phyloP scores from a whole-genome alignment of 768 basidiomycete genomes.

The Calocera cornea region DNA sequence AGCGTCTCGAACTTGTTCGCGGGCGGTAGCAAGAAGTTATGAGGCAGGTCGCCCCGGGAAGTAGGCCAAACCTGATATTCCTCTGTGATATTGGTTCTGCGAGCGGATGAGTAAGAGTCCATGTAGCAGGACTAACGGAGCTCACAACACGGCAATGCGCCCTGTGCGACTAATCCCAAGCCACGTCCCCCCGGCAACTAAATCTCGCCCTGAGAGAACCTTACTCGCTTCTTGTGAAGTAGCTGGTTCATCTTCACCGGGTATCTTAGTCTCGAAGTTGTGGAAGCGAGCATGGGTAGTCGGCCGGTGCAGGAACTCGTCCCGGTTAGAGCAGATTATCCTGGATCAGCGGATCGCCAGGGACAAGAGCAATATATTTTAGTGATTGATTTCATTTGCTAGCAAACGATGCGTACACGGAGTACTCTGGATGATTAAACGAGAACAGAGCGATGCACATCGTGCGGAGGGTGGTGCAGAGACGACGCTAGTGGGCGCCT shows the following conservation, averaged over 20 bases:
- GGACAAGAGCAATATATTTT: conserved; percentile 8
- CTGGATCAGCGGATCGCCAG: conserved; percentile 25
- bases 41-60: conserved; percentile 56
- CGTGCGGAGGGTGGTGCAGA: not conserved
- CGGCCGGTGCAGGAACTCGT: conserved; percentile 56
- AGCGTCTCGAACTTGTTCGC: conserved; percentile 19
- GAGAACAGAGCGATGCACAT: conserved; percentile 78
- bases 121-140: conserved; percentile 7
- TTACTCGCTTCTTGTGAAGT: conserved; percentile 13
- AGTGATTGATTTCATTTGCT: conserved; percentile 1
- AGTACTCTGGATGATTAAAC: conserved; percentile 60
- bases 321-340: conserved; percentile 62
- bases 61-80: conserved; percentile 33
- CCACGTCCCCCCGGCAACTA: conserved; percentile 68
- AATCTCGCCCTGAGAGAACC: conserved; percentile 64
- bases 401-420: conserved; percentile 42
- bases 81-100: conserved; percentile 79
- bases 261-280: conserved; percentile 33
- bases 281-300: conserved; percentile 56
- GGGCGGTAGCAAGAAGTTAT: conserved; percentile 45
- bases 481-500: not conserved
- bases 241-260: conserved; percentile 13
- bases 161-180: conserved; percentile 56
- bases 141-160: conserved; percentile 59
- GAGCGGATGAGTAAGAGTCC: conserved; percentile 14